Percentiles rank a stretch among this genome's conserved stretches.
These are phyloP conservation scores for Paecilomyces dactylethromorphus DNA, from an alignment of 2,329 filamentous ascomycete genomes.

Conservation along the genomic window DNA sequence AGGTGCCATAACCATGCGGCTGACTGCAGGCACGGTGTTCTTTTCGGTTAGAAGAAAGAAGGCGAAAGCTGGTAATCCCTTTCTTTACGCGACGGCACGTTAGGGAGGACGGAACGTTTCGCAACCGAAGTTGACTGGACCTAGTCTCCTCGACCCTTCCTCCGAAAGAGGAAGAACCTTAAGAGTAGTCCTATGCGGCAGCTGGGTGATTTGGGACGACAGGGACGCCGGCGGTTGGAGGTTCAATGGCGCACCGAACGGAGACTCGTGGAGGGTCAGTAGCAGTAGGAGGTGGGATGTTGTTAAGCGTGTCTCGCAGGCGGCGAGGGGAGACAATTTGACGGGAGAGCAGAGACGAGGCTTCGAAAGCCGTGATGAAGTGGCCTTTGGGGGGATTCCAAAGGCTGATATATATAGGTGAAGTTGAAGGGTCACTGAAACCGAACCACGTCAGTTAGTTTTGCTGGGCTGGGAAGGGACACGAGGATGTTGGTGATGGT, in stretches of 20 bases:
- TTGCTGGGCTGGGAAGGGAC: neutral
- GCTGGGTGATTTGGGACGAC: slow-evolving; percentile 65
- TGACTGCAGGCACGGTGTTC: slow-evolving; percentile 22
- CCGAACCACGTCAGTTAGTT: neutral
- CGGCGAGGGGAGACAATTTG: slow-evolving; percentile 40
- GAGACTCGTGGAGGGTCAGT: slow-evolving; percentile 18
- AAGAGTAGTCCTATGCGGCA: slow-evolving; percentile 99
- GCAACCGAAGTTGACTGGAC: slow-evolving; percentile 84
- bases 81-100: slow-evolving; percentile 42
- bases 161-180: slow-evolving; percentile 98
- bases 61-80: neutral
- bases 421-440: neutral
- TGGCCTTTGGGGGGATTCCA: slow-evolving; percentile 34
- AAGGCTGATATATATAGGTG: slow-evolving; percentile 31
- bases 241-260: slow-evolving; percentile 33
- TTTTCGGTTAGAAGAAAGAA: slow-evolving; percentile 10
- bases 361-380: slow-evolving; percentile 34
- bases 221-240: slow-evolving; percentile 27
- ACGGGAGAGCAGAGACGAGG: slow-evolving; percentile 22
- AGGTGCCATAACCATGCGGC: slow-evolving; percentile 63
- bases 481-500: slow-evolving; percentile 4
- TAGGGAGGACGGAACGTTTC: slow-evolving; percentile 95
- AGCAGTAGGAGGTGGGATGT: slow-evolving; percentile 39
- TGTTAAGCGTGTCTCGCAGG: slow-evolving; percentile 41
- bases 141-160: slow-evolving; percentile 99